phyloP scores from a whole-genome alignment of 176 grass and related monocot genomes.

The Musa itinerans region DNA sequence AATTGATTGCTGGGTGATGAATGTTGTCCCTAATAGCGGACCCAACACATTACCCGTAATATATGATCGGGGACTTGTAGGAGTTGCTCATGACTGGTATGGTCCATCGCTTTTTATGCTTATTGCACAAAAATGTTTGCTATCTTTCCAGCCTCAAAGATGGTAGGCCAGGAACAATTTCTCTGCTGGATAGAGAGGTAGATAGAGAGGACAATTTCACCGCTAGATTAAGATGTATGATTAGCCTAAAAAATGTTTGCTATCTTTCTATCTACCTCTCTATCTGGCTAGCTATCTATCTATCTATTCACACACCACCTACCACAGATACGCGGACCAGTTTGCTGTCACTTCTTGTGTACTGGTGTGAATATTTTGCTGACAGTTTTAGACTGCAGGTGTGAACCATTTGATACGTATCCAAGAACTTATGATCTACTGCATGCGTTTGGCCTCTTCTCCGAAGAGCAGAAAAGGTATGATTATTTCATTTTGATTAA shows the following conservation, averaged over 20 bases:
- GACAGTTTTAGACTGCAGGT: conserved; percentile 25
- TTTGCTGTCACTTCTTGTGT: too few species aligned
- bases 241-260: too few species aligned
- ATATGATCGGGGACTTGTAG: conserved; percentile 90
- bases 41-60: conserved; percentile 86
- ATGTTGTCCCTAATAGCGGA: conserved; percentile 67
- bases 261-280: too few species aligned
- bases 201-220: too few species aligned
- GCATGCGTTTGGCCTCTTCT: conserved; percentile 45
- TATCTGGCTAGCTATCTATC: too few species aligned
- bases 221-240: too few species aligned
- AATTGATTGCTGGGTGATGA: conserved; percentile 95
- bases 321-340: too few species aligned
- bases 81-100: conserved; percentile 93
- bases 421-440: conserved; percentile 46
- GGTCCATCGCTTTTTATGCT: background rate
- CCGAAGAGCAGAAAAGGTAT: conserved; percentile 37
- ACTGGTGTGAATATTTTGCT: background rate
- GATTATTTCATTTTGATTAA: background rate
- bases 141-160: background rate
- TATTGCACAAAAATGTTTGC: background rate
- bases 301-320: too few species aligned
- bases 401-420: conserved; percentile 52
- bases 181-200: background rate
- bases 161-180: background rate